Evolutionary conservation across 1,284 basidiomycete genomes (phyloP), one percentile per base, ranked within the genome.

Genomic region (Thecaphora frezii): DNA sequence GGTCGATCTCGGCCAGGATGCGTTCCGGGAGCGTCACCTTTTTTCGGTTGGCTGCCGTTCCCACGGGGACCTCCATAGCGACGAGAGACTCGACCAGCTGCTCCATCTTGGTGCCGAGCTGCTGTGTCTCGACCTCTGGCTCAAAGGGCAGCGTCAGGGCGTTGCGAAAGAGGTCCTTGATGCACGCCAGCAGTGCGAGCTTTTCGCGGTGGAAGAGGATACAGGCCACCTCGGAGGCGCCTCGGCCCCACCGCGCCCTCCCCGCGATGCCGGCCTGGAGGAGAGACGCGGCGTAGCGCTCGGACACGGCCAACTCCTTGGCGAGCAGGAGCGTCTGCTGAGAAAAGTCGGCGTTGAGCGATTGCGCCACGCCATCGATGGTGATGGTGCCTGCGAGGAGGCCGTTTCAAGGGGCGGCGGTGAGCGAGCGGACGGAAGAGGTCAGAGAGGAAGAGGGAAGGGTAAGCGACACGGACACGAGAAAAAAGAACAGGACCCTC

Each of bases 221-320:
- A 51, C 67, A 69, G 16, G 76, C 73, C 22, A 74, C 71, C 13
- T 79, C 77, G 39, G 69, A 51, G 5, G 72, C 69, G 10, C 65
- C 41, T 24, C 77, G 69, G 21, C 58, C 69, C 71, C 71, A 79
- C 23, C 69, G 70, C 18, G 73, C 62, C 18, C 71, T 47, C 2
- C 63, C 64, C 0, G 60, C 55, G n/a, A 76, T 56, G 40, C 71
- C 75, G 23, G 69, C 76, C 40, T 77, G 74, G 13, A 78, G 57
- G 23, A 78, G 65, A 5, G 74, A 77, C 10, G 77, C 77, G 16
- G 75, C 73, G 48, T 69, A 78, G 39, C 58, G 57, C 47, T 77
- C 76, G 23, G 76, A 78, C 30, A 78, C 65, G 24, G 51, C 23
- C 3, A 78, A 57, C 44, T 72, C 61, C 25, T 66, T 65, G 8